Percentiles rank a stretch among this genome's conserved stretches.
Conservation (phyloP, 176 grass and related monocot species). For the Carex cristatella region DNA sequence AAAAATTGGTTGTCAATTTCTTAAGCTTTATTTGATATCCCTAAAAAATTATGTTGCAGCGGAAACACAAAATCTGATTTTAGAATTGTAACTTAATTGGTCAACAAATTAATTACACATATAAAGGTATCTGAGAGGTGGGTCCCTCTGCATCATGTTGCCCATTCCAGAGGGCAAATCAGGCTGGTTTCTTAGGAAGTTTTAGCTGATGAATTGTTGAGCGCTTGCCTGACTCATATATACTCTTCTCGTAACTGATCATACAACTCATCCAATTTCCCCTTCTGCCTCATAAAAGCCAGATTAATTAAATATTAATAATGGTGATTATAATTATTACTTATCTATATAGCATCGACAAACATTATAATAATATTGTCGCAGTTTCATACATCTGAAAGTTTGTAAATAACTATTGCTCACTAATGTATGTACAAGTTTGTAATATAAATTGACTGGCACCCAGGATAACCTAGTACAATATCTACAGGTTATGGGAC, state of each 20-base stretch:
- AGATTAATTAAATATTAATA: background rate
- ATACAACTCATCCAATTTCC: slow-evolving; percentile 89
- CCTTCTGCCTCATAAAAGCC: slow-evolving; percentile 61
- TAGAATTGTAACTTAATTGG: background rate
- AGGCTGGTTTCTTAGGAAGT: slow-evolving; percentile 56
- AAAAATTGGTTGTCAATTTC: too few species aligned
- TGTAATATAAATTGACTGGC: background rate
- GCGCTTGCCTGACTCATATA: slow-evolving; percentile 55
- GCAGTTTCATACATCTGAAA: background rate
- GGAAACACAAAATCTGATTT: background rate
- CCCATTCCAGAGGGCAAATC: slow-evolving; percentile 56
- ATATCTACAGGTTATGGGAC: background rate
- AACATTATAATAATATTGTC: background rate
- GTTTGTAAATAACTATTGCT: background rate
- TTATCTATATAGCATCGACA: background rate
- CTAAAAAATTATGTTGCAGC: background rate
- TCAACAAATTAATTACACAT: slow-evolving; percentile 17
- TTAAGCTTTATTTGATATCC: background rate
- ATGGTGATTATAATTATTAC: background rate
- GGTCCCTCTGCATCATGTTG: slow-evolving; percentile 37
- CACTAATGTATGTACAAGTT: background rate
- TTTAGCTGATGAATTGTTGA: slow-evolving; percentile 64
- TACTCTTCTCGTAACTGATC: slow-evolving; percentile 76
- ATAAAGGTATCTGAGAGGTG: slow-evolving; percentile 51
- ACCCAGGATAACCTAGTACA: background rate